Evolutionary conservation across 306 rosid genomes (phyloP).

Genomic region (Heteromeles arbutifolia): DNA sequence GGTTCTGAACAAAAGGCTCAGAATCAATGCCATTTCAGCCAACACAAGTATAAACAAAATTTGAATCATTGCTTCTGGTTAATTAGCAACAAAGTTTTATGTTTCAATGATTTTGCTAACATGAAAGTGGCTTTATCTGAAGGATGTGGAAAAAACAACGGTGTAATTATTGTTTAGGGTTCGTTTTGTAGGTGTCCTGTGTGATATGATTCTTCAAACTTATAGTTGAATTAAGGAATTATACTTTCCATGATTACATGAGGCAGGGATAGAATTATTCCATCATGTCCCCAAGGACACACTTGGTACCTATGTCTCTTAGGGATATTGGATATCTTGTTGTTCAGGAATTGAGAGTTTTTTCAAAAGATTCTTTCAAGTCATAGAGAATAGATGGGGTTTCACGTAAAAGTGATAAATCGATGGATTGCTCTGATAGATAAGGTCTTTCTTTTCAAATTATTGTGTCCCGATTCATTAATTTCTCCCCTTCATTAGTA

Average conservation of each 20-base stretch:
- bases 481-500: too few species aligned
- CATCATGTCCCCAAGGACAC: not conserved
- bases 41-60: slow-evolving; percentile 30
- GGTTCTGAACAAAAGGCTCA: slow-evolving; percentile 39
- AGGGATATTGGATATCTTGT: not conserved
- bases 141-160: not conserved
- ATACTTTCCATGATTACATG: not conserved
- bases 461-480: too few species aligned
- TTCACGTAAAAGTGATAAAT: too few species aligned
- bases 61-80: slow-evolving; percentile 35
- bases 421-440: too few species aligned
- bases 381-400: too few species aligned
- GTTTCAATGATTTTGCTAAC: not conserved
- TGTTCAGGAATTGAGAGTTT: not conserved
- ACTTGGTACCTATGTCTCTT: not conserved
- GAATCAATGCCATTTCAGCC: slow-evolving; percentile 35
- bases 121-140: not conserved
- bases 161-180: not conserved
- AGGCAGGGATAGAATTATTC: slow-evolving; percentile 4
- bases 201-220: not conserved
- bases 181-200: not conserved
- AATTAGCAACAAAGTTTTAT: too few species aligned
- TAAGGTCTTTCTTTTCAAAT: too few species aligned
- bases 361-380: not conserved
- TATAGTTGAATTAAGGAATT: not conserved